Percentiles rank a stretch among this genome's conserved stretches.
Evolutionary conservation across 768 basidiomycete species (phyloP).

Genomic region (Galerina sulciceps): DNA sequence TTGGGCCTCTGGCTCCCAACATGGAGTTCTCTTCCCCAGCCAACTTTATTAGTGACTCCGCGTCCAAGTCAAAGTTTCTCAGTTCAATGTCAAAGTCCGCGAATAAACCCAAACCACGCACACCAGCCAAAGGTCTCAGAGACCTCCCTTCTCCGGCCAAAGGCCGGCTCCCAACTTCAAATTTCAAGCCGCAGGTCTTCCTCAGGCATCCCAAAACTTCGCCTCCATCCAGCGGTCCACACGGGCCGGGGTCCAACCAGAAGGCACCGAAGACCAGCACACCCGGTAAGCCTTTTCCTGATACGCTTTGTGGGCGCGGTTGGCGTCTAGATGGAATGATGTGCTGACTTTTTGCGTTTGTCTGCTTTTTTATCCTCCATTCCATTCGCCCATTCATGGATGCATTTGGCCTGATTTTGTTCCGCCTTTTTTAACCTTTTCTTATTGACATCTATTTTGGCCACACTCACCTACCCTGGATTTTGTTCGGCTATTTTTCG

Average conservation of each 20-base stretch:
- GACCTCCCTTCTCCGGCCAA: no score
- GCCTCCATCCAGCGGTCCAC: no score
- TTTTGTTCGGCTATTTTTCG: not conserved
- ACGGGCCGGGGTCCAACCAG: not conserved
- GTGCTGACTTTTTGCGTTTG: not conserved
- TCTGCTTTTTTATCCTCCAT: not conserved
- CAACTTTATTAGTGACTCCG: no score
- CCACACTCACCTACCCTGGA: not conserved
- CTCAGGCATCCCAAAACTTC: no score
- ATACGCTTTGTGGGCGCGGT: not conserved
- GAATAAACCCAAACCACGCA: no score
- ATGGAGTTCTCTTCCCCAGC: not conserved
- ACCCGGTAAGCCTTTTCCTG: not conserved
- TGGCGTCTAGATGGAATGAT: not conserved
- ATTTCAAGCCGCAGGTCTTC: no score
- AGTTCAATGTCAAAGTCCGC: no score
- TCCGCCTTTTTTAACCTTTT: not conserved
- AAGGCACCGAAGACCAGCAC: not conserved
- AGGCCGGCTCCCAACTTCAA: no score
- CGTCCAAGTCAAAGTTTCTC: no score
- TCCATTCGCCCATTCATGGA: no score
- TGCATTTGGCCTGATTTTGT: not conserved
- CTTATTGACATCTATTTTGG: not conserved
- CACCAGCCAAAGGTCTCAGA: no score
- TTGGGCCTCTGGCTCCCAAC: not conserved